Conservation (phyloP, 1,284 basidiomycete genomes). For the Cryptococcus sp. region DNA sequence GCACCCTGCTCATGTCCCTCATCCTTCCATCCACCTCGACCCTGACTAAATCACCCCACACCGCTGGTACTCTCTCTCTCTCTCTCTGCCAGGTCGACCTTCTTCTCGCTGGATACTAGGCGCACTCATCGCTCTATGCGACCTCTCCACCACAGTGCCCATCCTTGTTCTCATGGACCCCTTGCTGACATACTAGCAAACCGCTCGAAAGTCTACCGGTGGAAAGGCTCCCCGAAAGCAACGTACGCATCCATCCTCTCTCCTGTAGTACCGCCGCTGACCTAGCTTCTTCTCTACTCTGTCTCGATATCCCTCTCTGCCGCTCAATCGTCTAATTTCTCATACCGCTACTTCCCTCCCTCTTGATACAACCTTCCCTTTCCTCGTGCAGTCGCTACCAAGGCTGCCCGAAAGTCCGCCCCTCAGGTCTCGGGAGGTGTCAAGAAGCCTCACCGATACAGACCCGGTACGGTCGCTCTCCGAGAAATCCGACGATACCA, state of each 20-base stretch:
- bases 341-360: conserved; percentile 1
- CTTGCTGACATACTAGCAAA: conserved; percentile 50
- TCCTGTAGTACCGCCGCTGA: background rate
- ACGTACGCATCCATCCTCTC: conserved; percentile 26
- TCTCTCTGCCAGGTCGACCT: too few species aligned
- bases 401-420: conserved; percentile 51
- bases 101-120: too few species aligned
- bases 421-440: conserved; percentile 53
- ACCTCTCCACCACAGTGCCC: background rate
- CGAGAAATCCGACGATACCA: conserved; percentile 56
- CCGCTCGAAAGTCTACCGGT: conserved; percentile 61
- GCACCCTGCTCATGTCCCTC: too few species aligned
- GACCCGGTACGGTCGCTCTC: conserved; percentile 54
- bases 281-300: background rate
- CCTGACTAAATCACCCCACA: too few species aligned
- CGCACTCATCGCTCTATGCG: background rate
- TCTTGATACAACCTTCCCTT: background rate
- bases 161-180: background rate
- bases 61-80: too few species aligned
- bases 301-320: background rate
- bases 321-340: conserved; percentile 3
- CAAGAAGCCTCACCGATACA: conserved; percentile 59
- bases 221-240: conserved; percentile 55
- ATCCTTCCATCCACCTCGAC: too few species aligned
- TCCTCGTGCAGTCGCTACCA: conserved; percentile 44